Evolutionary conservation across 148 eudicot species (phyloP), one percentile per base, ranked within the genome.

Genomic region (Rhododendron molle): DNA sequence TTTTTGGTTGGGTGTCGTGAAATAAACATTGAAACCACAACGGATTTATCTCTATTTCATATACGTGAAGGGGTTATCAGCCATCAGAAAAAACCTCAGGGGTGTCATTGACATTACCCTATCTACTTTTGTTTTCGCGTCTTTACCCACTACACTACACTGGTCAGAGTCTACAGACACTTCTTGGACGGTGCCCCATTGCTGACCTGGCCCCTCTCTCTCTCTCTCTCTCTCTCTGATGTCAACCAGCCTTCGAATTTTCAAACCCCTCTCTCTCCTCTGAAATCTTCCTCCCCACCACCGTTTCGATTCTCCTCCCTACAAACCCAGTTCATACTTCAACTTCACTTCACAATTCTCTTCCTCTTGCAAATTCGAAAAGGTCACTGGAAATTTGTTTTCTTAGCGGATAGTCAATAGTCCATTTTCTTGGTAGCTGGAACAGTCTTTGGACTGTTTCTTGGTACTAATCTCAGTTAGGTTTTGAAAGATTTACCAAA

Each of bases 391-490:
- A 72, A 83, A 49, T 40, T 5, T 30, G 15, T 83, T 7, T n/a
- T 72, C 28, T 83, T 16, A 36, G 23, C 46, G 56, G 13, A 9
- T 21, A 40, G 65, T 40, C 65, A 38, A n/a, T 5, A 28, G 52
- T n/a, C 52, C 16, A 28, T 83, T 49, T 76, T 67, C 79, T 81
- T 74, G 84, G 76, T 13, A 7, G 72, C 30, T 28, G 16, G 72
- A 23, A 46, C 60, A 15, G 86, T 62, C 82, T 20, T 60, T 14
- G 72, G 89, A 69, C 50, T 80, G 46, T 80, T 81, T 85, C 85
- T 74, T 77, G 82, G 77, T 54, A 21, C 82, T 58, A 26, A 46
- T 85, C 60, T 23, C n/a, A 38, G 43, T 46, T 85, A n/a, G 71
- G 76, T 74, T 71, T 65, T 62, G 78, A 38, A 54, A 65, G 69